phyloP scores from a whole-genome alignment of 2,329 filamentous ascomycete species.

The Penicillium sp. region DNA sequence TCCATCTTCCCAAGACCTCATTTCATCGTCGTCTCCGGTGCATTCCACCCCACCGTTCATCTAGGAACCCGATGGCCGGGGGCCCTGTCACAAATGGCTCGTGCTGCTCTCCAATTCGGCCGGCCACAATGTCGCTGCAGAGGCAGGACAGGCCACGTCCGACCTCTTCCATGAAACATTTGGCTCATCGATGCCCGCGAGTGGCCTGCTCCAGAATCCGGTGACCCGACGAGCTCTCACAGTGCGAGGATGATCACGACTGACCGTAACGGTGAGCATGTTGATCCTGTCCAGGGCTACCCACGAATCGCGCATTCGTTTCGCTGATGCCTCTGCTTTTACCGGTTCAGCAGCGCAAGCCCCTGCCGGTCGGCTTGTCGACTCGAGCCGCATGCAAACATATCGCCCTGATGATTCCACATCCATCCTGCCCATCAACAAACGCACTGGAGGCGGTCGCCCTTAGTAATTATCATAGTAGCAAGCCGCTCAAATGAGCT shows the following conservation, averaged over 20 bases:
- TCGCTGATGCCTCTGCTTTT: not conserved
- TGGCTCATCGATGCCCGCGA: conserved; percentile 30
- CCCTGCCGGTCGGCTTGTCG: not conserved
- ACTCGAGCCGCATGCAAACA: conserved; percentile 1
- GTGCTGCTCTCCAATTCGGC: conserved; percentile 28
- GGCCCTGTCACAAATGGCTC: conserved; percentile 27
- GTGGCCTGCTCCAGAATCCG: conserved; percentile 35
- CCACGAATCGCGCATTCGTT: not conserved
- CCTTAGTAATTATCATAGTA: not conserved
- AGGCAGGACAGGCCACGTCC: conserved; percentile 27
- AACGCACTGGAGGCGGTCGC: not conserved
- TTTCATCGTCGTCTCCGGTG: conserved; percentile 20
- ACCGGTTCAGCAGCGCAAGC: not conserved
- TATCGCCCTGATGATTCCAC: not conserved
- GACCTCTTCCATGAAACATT: conserved; percentile 33
- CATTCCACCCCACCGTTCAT: conserved; percentile 30
- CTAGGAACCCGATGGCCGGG: conserved; percentile 27
- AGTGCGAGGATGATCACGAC: conserved; percentile 30
- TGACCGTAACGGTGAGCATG: conserved; percentile 14
- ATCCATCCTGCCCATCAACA: not conserved
- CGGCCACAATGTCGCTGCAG: conserved; percentile 20
- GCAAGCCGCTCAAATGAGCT: conserved; percentile 1
- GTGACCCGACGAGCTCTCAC: conserved; percentile 32
- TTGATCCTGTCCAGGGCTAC: not conserved
- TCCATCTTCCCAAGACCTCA: not conserved